Conservation (phyloP, 2,329 filamentous ascomycete genomes). For the Claviceps citrina region DNA sequence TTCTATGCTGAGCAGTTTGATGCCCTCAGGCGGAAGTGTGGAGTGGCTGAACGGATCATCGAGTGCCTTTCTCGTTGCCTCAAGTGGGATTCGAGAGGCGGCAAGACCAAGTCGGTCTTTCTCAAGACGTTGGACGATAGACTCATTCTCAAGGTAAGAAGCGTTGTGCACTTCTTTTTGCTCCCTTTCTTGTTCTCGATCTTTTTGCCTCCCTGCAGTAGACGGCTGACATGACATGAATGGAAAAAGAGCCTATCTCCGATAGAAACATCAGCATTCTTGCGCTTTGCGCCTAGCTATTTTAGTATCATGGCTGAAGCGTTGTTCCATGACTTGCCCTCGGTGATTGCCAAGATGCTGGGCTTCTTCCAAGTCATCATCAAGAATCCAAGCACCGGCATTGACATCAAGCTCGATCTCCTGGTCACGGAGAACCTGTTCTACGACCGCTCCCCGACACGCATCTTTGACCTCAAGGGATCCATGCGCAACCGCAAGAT, state of each 20-base stretch:
- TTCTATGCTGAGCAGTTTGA: conserved; percentile 98
- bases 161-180: no score
- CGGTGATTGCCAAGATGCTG: conserved; percentile 97
- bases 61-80: conserved; percentile 89
- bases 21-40: conserved; percentile 80
- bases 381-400: conserved; percentile 81
- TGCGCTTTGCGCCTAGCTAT: conserved; percentile 90
- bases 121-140: conserved; percentile 91
- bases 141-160: conserved; percentile 61
- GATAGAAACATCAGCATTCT: conserved; percentile 83
- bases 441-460: conserved; percentile 79
- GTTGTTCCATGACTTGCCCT: conserved; percentile 85
- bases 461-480: conserved; percentile 91
- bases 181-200: no score
- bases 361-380: conserved; percentile 96
- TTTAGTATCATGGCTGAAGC: conserved; percentile 96
- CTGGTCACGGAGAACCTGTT: conserved; percentile 96
- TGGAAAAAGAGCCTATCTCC: conserved; percentile 57
- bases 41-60: conserved; percentile 81
- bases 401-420: conserved; percentile 87
- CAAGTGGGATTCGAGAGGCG: conserved; percentile 96
- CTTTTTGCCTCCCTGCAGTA: neutral
- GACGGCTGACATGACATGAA: conserved; percentile 9
- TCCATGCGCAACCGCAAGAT: conserved; percentile 98
- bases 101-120: conserved; percentile 95